Percentiles rank a stretch among this genome's conserved stretches.
These are phyloP conservation scores for Pilasporangium apinafurcum DNA, from an alignment of 352 stramenopile species.

Conservation along the genomic window DNA sequence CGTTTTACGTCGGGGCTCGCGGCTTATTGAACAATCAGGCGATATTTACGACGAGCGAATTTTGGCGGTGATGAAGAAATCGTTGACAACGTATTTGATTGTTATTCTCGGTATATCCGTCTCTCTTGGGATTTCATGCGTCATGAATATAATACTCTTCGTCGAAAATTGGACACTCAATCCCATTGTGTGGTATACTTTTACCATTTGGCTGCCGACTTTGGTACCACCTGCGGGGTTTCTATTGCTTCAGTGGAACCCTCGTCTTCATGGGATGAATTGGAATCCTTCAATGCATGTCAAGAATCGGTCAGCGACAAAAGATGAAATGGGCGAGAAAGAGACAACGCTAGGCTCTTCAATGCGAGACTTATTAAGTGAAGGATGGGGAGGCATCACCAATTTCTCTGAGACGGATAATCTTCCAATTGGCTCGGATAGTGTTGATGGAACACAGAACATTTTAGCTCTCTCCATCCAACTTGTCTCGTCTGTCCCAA, in stretches of 20 bases:
- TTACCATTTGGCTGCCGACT: conserved; percentile 74
- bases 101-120: conserved; percentile 72
- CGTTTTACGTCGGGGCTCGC: conserved; percentile 59
- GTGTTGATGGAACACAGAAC: conserved; percentile 52
- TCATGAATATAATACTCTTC: conserved; percentile 66
- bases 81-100: conserved; percentile 66
- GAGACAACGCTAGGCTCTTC: conserved; percentile 17
- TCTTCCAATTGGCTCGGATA: conserved; percentile 50
- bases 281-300: conserved; percentile 53
- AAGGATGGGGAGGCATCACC: conserved; percentile 61
- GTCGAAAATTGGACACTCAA: conserved; percentile 57
- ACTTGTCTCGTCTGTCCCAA: conserved; percentile 47
- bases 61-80: conserved; percentile 69
- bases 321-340: conserved; percentile 35
- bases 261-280: conserved; percentile 63
- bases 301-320: conserved; percentile 29
- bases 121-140: conserved; percentile 48
- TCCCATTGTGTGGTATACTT: conserved; percentile 72
- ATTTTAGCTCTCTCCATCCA: conserved; percentile 74
- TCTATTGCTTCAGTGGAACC: conserved; percentile 82
- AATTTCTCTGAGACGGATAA: conserved; percentile 75
- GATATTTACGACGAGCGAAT: conserved; percentile 72
- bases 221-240: conserved; percentile 70
- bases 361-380: conserved; percentile 25
- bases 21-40: conserved; percentile 67